These are phyloP conservation scores for Diospyros kaki DNA, from an alignment of 148 eudicot genomes.

Conservation along the genomic window DNA sequence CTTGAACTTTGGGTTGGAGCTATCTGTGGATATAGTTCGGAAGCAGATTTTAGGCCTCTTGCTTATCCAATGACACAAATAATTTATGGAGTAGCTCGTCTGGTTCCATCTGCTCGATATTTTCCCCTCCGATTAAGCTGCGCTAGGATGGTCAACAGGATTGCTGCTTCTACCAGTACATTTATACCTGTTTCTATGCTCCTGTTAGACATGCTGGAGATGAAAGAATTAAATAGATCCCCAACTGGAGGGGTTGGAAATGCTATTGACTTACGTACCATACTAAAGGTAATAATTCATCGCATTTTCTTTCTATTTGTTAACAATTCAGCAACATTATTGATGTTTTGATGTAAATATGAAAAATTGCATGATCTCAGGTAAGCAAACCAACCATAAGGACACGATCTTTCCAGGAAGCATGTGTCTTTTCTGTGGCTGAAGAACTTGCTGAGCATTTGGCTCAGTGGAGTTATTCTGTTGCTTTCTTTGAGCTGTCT, in stretches of 20 bases:
- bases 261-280: conserved; percentile 66
- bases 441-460: conserved; percentile 91
- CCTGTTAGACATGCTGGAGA: conserved; percentile 86
- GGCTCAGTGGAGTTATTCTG: conserved; percentile 92
- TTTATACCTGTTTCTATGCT: conserved; percentile 84
- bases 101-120: conserved; percentile 90
- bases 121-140: conserved; percentile 93
- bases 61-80: conserved; percentile 98
- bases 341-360: conserved; percentile 5
- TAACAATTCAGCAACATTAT: neutral
- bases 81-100: conserved; percentile 79
- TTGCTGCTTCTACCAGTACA: conserved; percentile 75
- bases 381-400: conserved; percentile 69
- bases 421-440: conserved; percentile 74
- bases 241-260: conserved; percentile 94
- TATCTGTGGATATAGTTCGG: conserved; percentile 70
- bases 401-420: conserved; percentile 86
- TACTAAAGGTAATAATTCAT: conserved; percentile 50
- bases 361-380: conserved; percentile 34
- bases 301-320: conserved; percentile 13
- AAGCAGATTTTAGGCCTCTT: conserved; percentile 76
- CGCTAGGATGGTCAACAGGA: conserved; percentile 83
- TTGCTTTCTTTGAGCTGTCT: conserved; percentile 85
- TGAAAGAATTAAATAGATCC: conserved; percentile 80
- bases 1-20: conserved; percentile 99